These are phyloP conservation scores for Aeschynomene evenia DNA, from an alignment of 306 rosid species.

Conservation along the genomic window DNA sequence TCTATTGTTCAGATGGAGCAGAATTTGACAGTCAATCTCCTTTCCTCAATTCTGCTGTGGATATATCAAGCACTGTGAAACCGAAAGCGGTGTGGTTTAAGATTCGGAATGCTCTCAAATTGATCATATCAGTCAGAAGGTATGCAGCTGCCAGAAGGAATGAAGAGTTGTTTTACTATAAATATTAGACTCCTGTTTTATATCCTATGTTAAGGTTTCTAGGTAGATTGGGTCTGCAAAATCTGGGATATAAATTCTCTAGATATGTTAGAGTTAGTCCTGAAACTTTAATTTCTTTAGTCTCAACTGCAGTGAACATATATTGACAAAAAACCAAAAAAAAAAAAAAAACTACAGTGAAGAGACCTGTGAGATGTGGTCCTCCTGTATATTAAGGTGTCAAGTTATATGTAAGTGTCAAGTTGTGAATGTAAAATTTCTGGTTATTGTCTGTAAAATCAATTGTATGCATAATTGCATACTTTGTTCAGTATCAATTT, in stretches of 20 bases:
- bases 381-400: slow-evolving; percentile 21
- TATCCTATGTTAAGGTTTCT: slow-evolving; percentile 6
- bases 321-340: background rate
- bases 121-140: slow-evolving; percentile 39
- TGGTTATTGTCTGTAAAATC: slow-evolving; percentile 19
- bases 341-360: background rate
- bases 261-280: background rate
- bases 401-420: background rate
- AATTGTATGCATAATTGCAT: background rate
- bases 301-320: slow-evolving; percentile 9
- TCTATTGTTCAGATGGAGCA: slow-evolving; percentile 19
- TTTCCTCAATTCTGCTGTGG: background rate
- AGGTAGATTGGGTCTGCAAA: background rate
- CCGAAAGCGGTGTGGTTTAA: slow-evolving; percentile 53
- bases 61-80: slow-evolving; percentile 35
- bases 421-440: background rate
- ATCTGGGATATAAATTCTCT: background rate
- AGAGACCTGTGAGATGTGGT: slow-evolving; percentile 15
- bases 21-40: slow-evolving; percentile 17
- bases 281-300: background rate
- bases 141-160: slow-evolving; percentile 41
- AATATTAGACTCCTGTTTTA: background rate
- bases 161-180: slow-evolving; percentile 24
- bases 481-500: background rate
- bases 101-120: slow-evolving; percentile 42